Conservation (phyloP, 257 asterid species). For the Haberlea rhodopensis region DNA sequence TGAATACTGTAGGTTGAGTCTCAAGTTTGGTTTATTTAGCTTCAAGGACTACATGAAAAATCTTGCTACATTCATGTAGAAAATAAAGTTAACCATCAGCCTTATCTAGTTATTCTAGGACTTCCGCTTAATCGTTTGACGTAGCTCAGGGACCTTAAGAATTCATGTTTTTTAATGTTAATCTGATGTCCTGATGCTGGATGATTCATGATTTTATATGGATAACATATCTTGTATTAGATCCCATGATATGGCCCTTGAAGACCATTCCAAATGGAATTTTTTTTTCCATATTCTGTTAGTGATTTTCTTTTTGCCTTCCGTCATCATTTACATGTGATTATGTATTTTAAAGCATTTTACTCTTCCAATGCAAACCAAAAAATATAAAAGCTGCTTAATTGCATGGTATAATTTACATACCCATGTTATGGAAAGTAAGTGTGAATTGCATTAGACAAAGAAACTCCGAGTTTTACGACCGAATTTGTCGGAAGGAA, state of each 20-base stretch:
- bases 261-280: background rate
- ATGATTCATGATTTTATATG: background rate
- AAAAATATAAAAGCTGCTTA: too few relatives aligned
- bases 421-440: constrained; percentile 1
- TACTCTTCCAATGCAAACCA: too few relatives aligned
- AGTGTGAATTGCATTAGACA: constrained; percentile 8
- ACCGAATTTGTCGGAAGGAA: background rate
- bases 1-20: too few relatives aligned
- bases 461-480: constrained; percentile 12
- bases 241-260: background rate
- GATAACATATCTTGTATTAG: constrained; percentile 1
- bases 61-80: background rate
- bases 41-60: background rate
- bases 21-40: background rate
- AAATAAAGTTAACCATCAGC: background rate
- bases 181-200: background rate
- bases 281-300: background rate
- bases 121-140: background rate
- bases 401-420: too few relatives aligned
- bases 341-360: too few relatives aligned
- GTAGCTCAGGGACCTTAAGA: background rate
- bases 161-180: background rate
- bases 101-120: background rate
- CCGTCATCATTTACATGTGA: too few relatives aligned
- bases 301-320: too few relatives aligned